Conservation (phyloP, 2,329 filamentous ascomycete species). For the Plenodomus biglobosus region DNA sequence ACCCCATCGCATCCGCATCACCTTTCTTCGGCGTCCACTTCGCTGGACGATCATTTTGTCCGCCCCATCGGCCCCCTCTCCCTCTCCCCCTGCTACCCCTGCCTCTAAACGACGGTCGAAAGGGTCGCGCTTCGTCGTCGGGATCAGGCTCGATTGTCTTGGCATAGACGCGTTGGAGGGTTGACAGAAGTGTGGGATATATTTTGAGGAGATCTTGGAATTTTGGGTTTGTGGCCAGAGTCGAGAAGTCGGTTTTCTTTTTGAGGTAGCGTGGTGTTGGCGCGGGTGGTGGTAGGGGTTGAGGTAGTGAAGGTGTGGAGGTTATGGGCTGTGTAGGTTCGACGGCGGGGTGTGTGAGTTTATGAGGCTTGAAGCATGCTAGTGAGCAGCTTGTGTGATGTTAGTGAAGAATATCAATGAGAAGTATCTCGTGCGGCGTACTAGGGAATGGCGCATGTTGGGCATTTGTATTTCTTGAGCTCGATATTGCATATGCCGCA, state of each 20-base stretch:
- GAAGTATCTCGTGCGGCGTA: constrained; percentile 23
- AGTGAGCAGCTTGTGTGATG: constrained; percentile 34
- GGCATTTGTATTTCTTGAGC: constrained; percentile 55
- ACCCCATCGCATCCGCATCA: constrained; percentile 32
- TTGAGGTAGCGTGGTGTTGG: constrained; percentile 36
- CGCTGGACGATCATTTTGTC: constrained; percentile 10
- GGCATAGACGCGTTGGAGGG: constrained; percentile 38
- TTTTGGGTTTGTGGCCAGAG: constrained; percentile 30
- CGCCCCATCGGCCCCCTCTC: constrained; percentile 21
- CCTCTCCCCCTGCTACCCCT: constrained; percentile 18
- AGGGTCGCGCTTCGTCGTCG: constrained; percentile 22
- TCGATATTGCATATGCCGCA: constrained; percentile 50
- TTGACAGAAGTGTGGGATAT: constrained; percentile 25
- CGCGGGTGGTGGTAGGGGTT: constrained; percentile 31
- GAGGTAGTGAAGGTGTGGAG: constrained; percentile 16
- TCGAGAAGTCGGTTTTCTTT: constrained; percentile 35
- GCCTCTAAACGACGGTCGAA: constrained; percentile 19
- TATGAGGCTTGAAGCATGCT: constrained; percentile 36
- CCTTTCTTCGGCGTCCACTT: constrained; percentile 38
- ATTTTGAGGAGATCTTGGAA: constrained; percentile 32
- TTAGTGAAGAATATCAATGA: background rate
- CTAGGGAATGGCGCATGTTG: constrained; percentile 52
- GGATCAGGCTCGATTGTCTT: constrained; percentile 38
- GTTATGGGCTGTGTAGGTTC: constrained; percentile 5
- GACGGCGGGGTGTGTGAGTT: constrained; percentile 22